Conservation (phyloP, 2,329 filamentous ascomycete species). For the Plenodomus biglobosus region DNA sequence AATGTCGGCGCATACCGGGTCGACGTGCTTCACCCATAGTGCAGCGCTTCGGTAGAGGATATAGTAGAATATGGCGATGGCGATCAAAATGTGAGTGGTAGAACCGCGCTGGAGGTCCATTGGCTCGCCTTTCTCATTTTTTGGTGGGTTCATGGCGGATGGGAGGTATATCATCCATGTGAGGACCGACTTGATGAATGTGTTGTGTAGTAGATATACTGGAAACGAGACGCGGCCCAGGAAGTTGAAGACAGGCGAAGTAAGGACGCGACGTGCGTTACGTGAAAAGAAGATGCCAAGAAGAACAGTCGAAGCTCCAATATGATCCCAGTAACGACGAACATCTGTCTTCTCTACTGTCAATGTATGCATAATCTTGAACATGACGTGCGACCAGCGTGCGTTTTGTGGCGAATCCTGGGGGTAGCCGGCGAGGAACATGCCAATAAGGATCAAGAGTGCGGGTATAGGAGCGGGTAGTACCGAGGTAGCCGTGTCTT, state of each 20-base stretch:
- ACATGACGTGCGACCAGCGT: conserved; percentile 56
- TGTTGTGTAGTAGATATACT: conserved; percentile 65
- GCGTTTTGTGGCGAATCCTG: conserved; percentile 58
- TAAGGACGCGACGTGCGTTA: conserved; percentile 55
- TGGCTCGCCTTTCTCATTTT: conserved; percentile 41
- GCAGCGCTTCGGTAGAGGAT: conserved; percentile 38
- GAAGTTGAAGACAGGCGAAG: conserved; percentile 60
- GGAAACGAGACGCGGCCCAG: conserved; percentile 66
- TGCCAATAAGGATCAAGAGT: conserved; percentile 55
- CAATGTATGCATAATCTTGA: conserved; percentile 48
- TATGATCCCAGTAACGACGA: conserved; percentile 53
- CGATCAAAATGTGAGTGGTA: conserved; percentile 35
- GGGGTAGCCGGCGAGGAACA: conserved; percentile 63
- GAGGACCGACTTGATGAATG: conserved; percentile 60
- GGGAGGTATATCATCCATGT: conserved; percentile 60
- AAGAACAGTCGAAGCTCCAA: conserved; percentile 54
- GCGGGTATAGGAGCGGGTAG: conserved; percentile 54
- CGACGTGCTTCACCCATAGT: conserved; percentile 40
- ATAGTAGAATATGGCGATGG: conserved; percentile 41
- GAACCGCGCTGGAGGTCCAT: conserved; percentile 40
- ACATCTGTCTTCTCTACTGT: conserved; percentile 53
- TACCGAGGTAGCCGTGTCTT: conserved; percentile 52
- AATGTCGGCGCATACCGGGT: conserved; percentile 38
- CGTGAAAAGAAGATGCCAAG: conserved; percentile 58
- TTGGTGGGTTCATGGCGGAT: conserved; percentile 42